Conservation (phyloP, 2,329 filamentous ascomycete genomes). For the Knufia petricola region DNA sequence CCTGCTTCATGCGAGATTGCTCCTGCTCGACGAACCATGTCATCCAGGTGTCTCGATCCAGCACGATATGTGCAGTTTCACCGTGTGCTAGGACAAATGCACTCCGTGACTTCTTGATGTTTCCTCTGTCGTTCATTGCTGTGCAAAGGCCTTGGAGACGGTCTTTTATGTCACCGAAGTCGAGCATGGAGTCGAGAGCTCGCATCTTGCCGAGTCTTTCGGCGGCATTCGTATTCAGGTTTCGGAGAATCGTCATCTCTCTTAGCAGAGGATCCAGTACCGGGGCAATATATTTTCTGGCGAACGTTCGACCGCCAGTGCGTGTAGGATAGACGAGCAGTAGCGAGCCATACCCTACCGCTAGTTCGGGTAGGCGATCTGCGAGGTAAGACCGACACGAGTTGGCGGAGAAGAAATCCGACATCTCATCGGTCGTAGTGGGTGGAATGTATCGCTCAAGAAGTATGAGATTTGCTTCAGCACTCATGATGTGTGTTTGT, state of each 20-base stretch:
- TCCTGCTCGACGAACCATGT: constrained; percentile 60
- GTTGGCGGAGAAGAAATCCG: constrained; percentile 45
- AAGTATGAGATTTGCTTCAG: constrained; percentile 49
- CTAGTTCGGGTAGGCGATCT: constrained; percentile 52
- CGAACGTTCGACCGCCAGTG: constrained; percentile 48
- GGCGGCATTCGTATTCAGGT: constrained; percentile 48
- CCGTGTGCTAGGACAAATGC: constrained; percentile 42
- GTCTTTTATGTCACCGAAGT: constrained; percentile 43
- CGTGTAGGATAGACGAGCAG: constrained; percentile 55
- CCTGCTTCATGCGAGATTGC: constrained; percentile 45
- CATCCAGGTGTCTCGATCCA: constrained; percentile 48
- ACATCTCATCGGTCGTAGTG: constrained; percentile 48
- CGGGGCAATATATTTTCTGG: constrained; percentile 49
- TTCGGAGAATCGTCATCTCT: constrained; percentile 49
- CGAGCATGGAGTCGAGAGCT: constrained; percentile 44
- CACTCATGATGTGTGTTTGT: constrained; percentile 45
- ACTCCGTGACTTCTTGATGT: constrained; percentile 25
- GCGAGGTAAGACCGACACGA: constrained; percentile 48
- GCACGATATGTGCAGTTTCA: constrained; percentile 40
- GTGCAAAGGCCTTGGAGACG: constrained; percentile 34
- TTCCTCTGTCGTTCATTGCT: constrained; percentile 25
- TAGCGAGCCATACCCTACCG: constrained; percentile 46
- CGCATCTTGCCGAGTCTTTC: constrained; percentile 45
- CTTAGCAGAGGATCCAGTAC: constrained; percentile 53
- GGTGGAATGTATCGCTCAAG: constrained; percentile 59